Conservation (phyloP, 140 eudicot species). For the Flaveria floridana region DNA sequence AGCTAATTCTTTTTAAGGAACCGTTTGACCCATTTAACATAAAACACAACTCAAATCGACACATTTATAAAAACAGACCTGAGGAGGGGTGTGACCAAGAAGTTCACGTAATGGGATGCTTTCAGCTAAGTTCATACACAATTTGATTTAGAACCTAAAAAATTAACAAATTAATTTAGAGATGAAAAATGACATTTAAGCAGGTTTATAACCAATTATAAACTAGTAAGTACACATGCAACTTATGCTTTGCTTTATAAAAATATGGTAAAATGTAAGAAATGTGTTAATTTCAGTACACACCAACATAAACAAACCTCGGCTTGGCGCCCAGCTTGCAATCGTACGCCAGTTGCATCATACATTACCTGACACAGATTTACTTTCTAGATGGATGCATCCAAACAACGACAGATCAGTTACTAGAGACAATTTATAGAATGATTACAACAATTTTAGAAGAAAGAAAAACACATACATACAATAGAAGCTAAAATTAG, state of each 20-base stretch:
- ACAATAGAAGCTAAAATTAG: conserved; percentile 72
- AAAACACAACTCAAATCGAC: too few relatives aligned
- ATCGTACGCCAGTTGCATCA: conserved; percentile 92
- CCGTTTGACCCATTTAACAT: too few relatives aligned
- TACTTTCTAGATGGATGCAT: too few relatives aligned
- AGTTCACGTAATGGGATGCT: conserved; percentile 93
- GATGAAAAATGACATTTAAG: too few relatives aligned
- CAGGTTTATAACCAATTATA: conserved; percentile 93
- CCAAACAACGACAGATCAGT: neutral
- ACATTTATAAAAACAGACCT: conserved; percentile 40
- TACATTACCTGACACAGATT: conserved; percentile 75
- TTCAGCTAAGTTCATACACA: conserved; percentile 83
- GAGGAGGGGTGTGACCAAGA: conserved; percentile 98
- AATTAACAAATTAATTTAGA: too few relatives aligned
- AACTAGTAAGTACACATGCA: too few relatives aligned
- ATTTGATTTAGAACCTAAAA: conserved; percentile 78
- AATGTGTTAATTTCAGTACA: too few relatives aligned
- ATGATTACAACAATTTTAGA: too few relatives aligned
- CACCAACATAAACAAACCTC: neutral
- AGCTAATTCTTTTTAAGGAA: too few relatives aligned
- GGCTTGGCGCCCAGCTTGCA: conserved; percentile 29
- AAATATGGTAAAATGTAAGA: too few relatives aligned
- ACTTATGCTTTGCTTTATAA: too few relatives aligned
- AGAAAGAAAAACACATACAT: neutral
- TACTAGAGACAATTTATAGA: too few relatives aligned